phyloP scores from a whole-genome alignment of 1,284 basidiomycete species.

The Ceratorhiza oryzae-sativae region DNA sequence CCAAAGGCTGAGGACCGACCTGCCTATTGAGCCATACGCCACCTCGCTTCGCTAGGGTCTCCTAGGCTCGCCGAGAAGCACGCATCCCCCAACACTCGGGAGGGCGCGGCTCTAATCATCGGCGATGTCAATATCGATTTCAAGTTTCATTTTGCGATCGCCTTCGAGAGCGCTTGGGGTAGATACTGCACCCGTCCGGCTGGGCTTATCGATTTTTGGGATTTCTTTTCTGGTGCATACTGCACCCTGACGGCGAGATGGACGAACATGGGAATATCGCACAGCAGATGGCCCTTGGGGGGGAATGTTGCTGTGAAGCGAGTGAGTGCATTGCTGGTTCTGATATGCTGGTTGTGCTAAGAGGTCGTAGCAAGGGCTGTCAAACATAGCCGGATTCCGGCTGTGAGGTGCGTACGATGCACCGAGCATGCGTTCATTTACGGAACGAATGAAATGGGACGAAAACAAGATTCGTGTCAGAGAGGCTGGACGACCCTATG shows the following conservation, averaged over 20 bases:
- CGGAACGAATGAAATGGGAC: not conserved
- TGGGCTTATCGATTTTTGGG: constrained; percentile 30
- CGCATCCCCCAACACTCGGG: not conserved
- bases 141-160: constrained; percentile 24
- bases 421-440: not conserved
- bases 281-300: not conserved
- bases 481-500: not conserved
- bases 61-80: not conserved
- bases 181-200: not conserved
- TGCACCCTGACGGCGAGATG: constrained; percentile 21
- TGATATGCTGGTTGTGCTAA: not conserved
- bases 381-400: not conserved
- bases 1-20: not conserved
- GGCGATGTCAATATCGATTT: constrained; percentile 32
- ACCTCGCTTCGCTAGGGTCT: not conserved
- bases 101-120: constrained; percentile 27
- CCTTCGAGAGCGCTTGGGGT: constrained; percentile 1
- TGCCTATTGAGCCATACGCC: not conserved
- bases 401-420: not conserved
- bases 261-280: constrained; percentile 3
- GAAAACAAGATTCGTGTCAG: not conserved
- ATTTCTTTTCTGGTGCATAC: constrained; percentile 3
- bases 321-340: not conserved
- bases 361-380: too few species aligned
- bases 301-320: not conserved